Evolutionary conservation across 2,329 filamentous ascomycete species (phyloP).

Genomic region (Cladophialophora exuberans): DNA sequence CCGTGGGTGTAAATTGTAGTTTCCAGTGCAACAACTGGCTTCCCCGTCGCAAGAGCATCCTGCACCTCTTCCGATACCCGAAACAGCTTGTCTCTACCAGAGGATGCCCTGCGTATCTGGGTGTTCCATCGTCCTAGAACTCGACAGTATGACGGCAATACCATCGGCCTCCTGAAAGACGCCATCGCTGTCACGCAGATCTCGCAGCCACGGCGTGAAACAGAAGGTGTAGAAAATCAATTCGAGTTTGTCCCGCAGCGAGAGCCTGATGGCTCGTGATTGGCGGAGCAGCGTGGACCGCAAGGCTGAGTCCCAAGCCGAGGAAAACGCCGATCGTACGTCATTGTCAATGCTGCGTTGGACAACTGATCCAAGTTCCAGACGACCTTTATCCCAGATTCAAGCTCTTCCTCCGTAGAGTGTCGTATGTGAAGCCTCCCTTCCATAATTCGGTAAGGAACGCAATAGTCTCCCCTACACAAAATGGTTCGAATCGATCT

Average conservation of each 20-base stretch:
- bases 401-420: not conserved
- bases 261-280: conserved; percentile 6
- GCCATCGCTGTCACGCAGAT: conserved; percentile 1
- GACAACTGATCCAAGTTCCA: conserved; percentile 5
- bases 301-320: conserved; percentile 12
- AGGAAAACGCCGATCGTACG: not conserved
- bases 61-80: conserved; percentile 80
- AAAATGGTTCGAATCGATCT: conserved; percentile 27
- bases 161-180: not conserved
- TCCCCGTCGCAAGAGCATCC: conserved; percentile 72
- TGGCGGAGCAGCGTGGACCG: not conserved
- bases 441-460: no score
- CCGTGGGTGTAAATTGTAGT: conserved; percentile 98
- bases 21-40: conserved; percentile 89
- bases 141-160: not conserved
- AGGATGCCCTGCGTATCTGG: conserved; percentile 11
- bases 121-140: not conserved
- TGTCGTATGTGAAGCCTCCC: no score
- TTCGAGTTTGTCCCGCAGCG: not conserved
- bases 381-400: conserved; percentile 1
- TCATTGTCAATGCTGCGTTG: not conserved
- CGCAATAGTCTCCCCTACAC: no score
- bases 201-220: not conserved
- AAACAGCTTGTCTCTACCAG: conserved; percentile 52
- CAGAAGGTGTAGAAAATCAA: not conserved